phyloP scores from a whole-genome alignment of 1,139 yeast genomes.

The Debaryomycetaceae sp. region DNA sequence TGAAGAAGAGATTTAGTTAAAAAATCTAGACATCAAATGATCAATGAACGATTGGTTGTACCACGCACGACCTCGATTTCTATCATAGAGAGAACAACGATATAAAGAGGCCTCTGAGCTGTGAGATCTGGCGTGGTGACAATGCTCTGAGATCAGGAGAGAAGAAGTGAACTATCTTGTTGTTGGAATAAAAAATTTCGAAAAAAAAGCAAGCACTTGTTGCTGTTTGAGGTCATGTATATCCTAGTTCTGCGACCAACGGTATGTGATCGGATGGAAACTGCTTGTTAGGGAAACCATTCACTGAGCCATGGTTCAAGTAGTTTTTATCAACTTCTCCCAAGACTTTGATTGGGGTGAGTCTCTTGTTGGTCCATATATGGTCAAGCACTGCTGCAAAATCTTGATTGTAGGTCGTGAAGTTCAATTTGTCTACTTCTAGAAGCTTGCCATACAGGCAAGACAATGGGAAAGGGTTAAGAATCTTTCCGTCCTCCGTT shows the following conservation, averaged over 20 bases:
- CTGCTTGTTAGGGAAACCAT: constrained; percentile 39
- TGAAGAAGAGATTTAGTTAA: neutral
- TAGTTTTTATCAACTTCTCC: constrained; percentile 21
- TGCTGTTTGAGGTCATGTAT: neutral
- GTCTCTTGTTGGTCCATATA: constrained; percentile 48
- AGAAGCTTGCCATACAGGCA: constrained; percentile 19
- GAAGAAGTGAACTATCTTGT: no score
- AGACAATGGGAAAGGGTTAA: constrained; percentile 19
- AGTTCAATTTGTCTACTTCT: constrained; percentile 22
- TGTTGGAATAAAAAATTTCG: neutral
- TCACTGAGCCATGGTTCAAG: constrained; percentile 10
- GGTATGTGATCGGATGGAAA: constrained; percentile 47
- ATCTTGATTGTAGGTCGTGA: constrained; percentile 51
- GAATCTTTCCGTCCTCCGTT: constrained; percentile 10
- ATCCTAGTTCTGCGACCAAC: constrained; percentile 17
- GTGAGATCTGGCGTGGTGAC: no score
- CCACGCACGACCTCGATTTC: neutral
- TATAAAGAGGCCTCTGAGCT: no score
- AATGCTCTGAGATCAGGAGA: no score
- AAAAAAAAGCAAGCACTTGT: no score
- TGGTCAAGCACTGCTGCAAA: constrained; percentile 54
- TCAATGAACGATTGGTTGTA: neutral
- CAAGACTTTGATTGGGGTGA: constrained; percentile 15
- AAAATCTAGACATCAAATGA: neutral
- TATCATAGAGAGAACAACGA: neutral